Percentiles rank a stretch among this genome's conserved stretches.
phyloP scores from a whole-genome alignment of 441 rosid species.

The Jatropha multifida region DNA sequence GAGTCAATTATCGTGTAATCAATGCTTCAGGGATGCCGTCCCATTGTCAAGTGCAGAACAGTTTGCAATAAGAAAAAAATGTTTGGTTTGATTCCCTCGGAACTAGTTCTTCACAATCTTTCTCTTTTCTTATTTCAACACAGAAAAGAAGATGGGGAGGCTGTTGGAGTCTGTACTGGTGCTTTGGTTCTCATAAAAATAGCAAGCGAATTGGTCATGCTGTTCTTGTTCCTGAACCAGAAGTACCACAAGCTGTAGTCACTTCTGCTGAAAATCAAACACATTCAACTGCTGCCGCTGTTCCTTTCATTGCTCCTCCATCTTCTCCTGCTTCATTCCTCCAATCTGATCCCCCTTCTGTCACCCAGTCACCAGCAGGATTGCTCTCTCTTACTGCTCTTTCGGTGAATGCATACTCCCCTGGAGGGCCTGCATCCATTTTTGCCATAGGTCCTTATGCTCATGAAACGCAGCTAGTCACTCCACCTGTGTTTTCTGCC shows the following conservation, averaged over 20 bases:
- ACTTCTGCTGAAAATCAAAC: constrained; percentile 44
- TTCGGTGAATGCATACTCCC: constrained; percentile 57
- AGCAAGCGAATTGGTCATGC: constrained; percentile 86
- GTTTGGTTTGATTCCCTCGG: neutral
- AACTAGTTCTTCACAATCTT: constrained; percentile 8
- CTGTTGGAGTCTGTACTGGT: constrained; percentile 72
- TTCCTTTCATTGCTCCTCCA: constrained; percentile 94
- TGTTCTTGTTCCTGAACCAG: constrained; percentile 66
- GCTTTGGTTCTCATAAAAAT: constrained; percentile 79
- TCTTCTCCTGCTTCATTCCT: constrained; percentile 95
- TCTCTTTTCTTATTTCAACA: constrained; percentile 15
- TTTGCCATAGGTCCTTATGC: constrained; percentile 91
- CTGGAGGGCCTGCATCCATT: constrained; percentile 68
- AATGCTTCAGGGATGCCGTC: neutral
- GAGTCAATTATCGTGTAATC: neutral
- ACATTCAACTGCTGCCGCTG: constrained; percentile 48
- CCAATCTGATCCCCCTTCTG: constrained; percentile 86
- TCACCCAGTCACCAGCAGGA: constrained; percentile 76
- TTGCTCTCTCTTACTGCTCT: constrained; percentile 56
- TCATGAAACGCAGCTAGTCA: constrained; percentile 87
- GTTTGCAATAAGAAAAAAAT: neutral
- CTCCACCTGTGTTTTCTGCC: constrained; percentile 95
- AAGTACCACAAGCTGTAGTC: constrained; percentile 41
- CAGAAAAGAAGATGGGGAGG: constrained; percentile 92
- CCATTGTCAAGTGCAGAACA: neutral